A percentile compares a stretch with the other conserved stretches of the same genome.
phyloP scores from a whole-genome alignment of 2,329 filamentous ascomycete species.

The Chaetomium strumarium region DNA sequence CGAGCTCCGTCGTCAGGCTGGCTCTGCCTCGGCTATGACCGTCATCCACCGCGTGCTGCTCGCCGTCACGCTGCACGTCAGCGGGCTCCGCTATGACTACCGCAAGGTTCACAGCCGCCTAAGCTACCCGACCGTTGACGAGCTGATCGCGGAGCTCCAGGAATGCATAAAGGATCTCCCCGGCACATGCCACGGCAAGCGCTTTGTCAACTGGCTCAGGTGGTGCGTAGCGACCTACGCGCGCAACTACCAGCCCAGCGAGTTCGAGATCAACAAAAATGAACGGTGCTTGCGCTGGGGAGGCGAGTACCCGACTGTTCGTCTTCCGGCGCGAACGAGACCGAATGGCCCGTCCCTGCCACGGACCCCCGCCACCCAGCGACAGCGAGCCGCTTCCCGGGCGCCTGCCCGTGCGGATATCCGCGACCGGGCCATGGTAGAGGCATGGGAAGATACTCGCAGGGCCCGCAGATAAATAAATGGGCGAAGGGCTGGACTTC shows the following conservation, averaged over 20 bases:
- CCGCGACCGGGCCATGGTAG: no score
- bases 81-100: background rate
- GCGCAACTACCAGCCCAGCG: background rate
- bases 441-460: no score
- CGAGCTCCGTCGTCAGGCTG: background rate
- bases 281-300: no score
- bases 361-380: no score
- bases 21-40: background rate
- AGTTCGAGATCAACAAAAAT: no score
- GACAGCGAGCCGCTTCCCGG: no score
- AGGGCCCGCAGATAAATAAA: no score
- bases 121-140: background rate
- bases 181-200: background rate
- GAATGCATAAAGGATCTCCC: background rate
- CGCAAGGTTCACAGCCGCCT: fast-evolving
- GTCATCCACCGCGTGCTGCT: slow-evolving; percentile 1
- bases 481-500: no score
- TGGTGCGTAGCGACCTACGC: background rate
- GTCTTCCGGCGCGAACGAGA: no score
- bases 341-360: no score
- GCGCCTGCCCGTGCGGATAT: no score
- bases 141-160: background rate
- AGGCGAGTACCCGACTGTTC: no score
- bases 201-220: background rate
- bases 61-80: background rate